Evolutionary conservation across 352 stramenopile genomes (phyloP).

Genomic region (Pythium periplocum): DNA sequence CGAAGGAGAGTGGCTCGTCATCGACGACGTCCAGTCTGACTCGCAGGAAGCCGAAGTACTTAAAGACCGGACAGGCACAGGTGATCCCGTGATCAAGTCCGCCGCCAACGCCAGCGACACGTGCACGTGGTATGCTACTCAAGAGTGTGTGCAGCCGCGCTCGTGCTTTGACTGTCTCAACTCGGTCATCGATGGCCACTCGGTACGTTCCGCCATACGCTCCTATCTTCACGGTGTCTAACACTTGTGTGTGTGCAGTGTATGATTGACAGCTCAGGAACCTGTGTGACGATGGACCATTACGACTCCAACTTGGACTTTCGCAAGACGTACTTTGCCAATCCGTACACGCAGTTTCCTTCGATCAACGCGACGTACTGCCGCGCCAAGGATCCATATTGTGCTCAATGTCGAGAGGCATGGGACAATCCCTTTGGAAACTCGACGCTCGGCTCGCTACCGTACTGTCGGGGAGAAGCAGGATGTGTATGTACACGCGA

Average conservation of each 20-base stretch:
- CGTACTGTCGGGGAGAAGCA: conserved; percentile 12
- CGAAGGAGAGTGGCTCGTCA: too few species aligned
- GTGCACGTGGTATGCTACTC: conserved; percentile 1
- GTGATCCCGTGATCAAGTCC: conserved; percentile 9
- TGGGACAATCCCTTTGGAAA: conserved; percentile 20
- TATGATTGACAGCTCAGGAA: conserved; percentile 15
- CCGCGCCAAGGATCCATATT: conserved; percentile 9
- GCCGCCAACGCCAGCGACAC: neutral
- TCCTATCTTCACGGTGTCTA: neutral
- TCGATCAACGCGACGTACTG: conserved; percentile 18
- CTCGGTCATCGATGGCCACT: conserved; percentile 1
- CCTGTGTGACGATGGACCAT: conserved; percentile 12
- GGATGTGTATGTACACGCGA: conserved; percentile 15
- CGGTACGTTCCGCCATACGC: conserved; percentile 1
- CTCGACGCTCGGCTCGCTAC: conserved; percentile 15
- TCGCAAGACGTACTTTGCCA: conserved; percentile 1
- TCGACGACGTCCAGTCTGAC: conserved; percentile 2
- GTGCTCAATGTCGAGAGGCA: conserved; percentile 10
- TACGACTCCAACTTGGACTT: conserved; percentile 13
- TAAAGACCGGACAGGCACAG: conserved; percentile 18
- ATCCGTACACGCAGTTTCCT: conserved; percentile 8
- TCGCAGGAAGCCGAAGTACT: conserved; percentile 4
- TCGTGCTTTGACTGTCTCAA: conserved; percentile 3
- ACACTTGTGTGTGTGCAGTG: neutral
- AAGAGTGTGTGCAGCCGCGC: conserved; percentile 1